A percentile compares a stretch with the other conserved stretches of the same genome.
phyloP scores from a whole-genome alignment of 164 flowering plant genomes.

The Tetracentron sinense region DNA sequence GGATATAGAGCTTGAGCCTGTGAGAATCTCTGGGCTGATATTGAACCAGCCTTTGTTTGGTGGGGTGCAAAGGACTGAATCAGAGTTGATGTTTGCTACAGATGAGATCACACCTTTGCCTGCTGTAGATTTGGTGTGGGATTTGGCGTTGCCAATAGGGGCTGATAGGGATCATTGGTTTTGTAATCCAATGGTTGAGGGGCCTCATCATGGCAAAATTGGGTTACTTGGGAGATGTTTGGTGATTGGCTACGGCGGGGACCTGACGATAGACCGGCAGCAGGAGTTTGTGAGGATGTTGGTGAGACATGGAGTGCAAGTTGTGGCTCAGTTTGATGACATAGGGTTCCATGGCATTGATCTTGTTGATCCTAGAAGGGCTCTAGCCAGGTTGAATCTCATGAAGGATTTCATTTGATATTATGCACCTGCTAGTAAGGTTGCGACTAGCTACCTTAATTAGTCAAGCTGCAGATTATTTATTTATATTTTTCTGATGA shows the following conservation, averaged over 20 bases:
- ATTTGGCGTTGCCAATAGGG: slow-evolving; percentile 29
- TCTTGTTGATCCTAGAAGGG: slow-evolving; percentile 34
- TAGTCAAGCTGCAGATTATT: background rate
- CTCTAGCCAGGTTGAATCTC: slow-evolving; percentile 5
- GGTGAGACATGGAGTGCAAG: slow-evolving; percentile 36
- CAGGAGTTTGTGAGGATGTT: slow-evolving; percentile 45
- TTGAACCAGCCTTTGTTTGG: slow-evolving; percentile 35
- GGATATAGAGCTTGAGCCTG: slow-evolving; percentile 16
- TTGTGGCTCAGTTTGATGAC: slow-evolving; percentile 49
- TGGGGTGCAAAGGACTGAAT: slow-evolving; percentile 22
- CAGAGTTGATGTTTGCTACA: slow-evolving; percentile 19
- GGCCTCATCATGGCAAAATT: slow-evolving; percentile 12
- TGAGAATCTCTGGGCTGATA: slow-evolving; percentile 23
- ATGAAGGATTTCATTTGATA: background rate
- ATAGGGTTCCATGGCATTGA: slow-evolving; percentile 45
- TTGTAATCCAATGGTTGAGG: slow-evolving; percentile 42
- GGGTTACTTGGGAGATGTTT: slow-evolving; percentile 34
- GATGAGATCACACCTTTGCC: slow-evolving; percentile 34
- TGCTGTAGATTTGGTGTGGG: slow-evolving; percentile 29
- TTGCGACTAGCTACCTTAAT: background rate
- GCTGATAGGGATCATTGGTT: slow-evolving; percentile 30
- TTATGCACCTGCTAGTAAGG: no score
- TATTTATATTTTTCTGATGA: no score
- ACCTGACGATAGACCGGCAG: slow-evolving; percentile 46
- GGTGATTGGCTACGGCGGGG: slow-evolving; percentile 45